Evolutionary conservation across 148 eudicot genomes (phyloP), one percentile per base, ranked within the genome.

Genomic region (Dianthus caryophyllus): DNA sequence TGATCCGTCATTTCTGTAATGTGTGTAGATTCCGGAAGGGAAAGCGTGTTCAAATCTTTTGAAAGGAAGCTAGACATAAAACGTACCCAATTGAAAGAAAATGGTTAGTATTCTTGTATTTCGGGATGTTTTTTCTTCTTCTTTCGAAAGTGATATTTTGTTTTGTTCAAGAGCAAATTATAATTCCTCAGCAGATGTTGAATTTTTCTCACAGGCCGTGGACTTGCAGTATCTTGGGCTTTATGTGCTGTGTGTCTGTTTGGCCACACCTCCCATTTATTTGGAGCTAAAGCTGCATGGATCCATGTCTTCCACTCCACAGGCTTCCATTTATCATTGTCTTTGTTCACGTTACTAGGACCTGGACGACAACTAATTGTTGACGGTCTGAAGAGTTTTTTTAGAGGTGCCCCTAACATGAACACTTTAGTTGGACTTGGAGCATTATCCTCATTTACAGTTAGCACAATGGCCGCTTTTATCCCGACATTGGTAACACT

Each of bases 391-490:
- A 90, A 76, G 76, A 95, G 99, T 78, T 94, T 95, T 38, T 66
- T 89, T 58, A 80, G 83, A 77, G 99, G 99, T 73, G 69, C 91
- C 70, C 99, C 99, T 63, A 90, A 86, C 77, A 95, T 95, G 99
- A 95, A 95, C 73, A 95, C 99, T 29, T 78, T 95, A 83, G 99
- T 95, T 77, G 97, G 99, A 75, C 97, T 95, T 75, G 99, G 99
- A 75, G 99, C 99, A 70, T 72, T 90, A 77, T 95, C 99, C 36
- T 95, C 99, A 66, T 95, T 95, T 71, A 79, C 85, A 43, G 97
- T 95, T 62, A 90, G 97, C 76, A 82, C 99, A 36, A 58, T 95
- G 76, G 99, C 97, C 58, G 88, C 96, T 50, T 81, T 90, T 49
- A 60, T 95, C 64, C 99, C 99, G 31, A 85, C 81, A 80, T 78